phyloP scores from a whole-genome alignment of 169 alveolate species.

The Eimeria acervulina region DNA sequence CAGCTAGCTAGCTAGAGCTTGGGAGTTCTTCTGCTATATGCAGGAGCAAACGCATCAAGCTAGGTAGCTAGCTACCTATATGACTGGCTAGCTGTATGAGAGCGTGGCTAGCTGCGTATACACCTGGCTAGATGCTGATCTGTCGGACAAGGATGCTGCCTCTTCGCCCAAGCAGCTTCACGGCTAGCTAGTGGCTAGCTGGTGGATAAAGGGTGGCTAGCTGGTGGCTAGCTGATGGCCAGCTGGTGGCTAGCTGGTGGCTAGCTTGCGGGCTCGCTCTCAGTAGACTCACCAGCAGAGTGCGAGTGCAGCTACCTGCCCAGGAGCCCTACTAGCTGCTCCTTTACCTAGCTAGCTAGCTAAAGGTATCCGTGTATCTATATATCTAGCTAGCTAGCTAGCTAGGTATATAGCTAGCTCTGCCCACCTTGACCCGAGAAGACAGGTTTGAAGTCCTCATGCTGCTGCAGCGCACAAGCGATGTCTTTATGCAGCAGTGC shows the following conservation, averaged over 20 bases:
- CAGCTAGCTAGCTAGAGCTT: too few species aligned
- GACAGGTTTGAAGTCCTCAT: slow-evolving; percentile 31
- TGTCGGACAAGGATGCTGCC: not conserved
- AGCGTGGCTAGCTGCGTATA: too few species aligned
- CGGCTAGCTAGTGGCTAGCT: too few species aligned
- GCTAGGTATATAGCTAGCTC: not conserved
- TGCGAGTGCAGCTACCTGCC: not conserved
- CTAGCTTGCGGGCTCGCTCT: not conserved
- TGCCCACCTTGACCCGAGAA: slow-evolving; percentile 12
- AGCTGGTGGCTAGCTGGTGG: too few species aligned
- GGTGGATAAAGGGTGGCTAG: too few species aligned
- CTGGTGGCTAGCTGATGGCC: too few species aligned
- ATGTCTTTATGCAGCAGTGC: not conserved
- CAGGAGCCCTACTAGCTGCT: not conserved
- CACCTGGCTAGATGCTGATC: too few species aligned
- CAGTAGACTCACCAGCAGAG: not conserved
- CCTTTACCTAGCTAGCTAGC: not conserved
- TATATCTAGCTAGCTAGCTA: not conserved
- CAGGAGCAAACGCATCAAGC: too few species aligned
- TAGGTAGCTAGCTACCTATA: too few species aligned
- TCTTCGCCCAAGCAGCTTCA: not conserved
- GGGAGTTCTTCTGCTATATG: too few species aligned
- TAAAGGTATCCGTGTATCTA: not conserved
- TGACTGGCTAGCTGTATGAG: too few species aligned
- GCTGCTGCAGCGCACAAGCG: slow-evolving; percentile 44